These are phyloP conservation scores for Phylloporus sp. DNA, from an alignment of 768 basidiomycete species.

Conservation along the genomic window DNA sequence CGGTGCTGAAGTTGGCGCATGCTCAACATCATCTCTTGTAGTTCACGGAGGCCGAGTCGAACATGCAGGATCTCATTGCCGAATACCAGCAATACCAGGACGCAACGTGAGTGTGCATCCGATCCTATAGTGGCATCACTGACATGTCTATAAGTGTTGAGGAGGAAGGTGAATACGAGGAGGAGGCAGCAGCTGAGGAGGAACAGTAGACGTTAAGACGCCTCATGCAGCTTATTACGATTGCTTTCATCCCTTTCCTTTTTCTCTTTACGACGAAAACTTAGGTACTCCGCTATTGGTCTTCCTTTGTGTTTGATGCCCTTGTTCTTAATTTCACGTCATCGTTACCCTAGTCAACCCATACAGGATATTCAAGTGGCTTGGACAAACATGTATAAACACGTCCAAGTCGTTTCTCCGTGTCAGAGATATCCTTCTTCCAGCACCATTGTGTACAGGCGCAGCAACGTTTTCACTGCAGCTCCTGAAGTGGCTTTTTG, in stretches of 20 bases:
- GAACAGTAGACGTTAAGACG: slow-evolving; percentile 41
- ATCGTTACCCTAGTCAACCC: slow-evolving; percentile 31
- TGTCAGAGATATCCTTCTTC: too few relatives aligned
- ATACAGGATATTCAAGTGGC: too few relatives aligned
- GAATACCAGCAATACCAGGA: slow-evolving; percentile 98
- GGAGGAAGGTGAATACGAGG: slow-evolving; percentile 88
- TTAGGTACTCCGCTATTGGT: slow-evolving; percentile 34
- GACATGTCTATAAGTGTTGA: slow-evolving; percentile 52
- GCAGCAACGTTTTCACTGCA: slow-evolving; percentile 26
- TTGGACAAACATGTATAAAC: too few relatives aligned
- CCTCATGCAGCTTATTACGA: slow-evolving; percentile 10
- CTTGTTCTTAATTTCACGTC: slow-evolving; percentile 29
- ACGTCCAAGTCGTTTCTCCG: too few relatives aligned
- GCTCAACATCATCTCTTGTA: slow-evolving; percentile 22
- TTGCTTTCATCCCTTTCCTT: slow-evolving; percentile 14
- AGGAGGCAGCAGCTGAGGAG: slow-evolving; percentile 61
- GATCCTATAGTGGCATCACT: slow-evolving; percentile 6
- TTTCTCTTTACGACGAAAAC: slow-evolving; percentile 31
- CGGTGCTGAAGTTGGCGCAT: neutral
- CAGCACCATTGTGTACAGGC: slow-evolving; percentile 31
- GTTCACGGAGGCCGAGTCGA: slow-evolving; percentile 98
- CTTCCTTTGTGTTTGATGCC: slow-evolving; percentile 26
- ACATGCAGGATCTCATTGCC: slow-evolving; percentile 98
- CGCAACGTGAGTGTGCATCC: slow-evolving; percentile 64
- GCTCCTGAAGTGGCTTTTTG: slow-evolving; percentile 31